These are phyloP conservation scores for Eleusine indica DNA, from an alignment of 176 grass and related monocot species.

Conservation along the genomic window DNA sequence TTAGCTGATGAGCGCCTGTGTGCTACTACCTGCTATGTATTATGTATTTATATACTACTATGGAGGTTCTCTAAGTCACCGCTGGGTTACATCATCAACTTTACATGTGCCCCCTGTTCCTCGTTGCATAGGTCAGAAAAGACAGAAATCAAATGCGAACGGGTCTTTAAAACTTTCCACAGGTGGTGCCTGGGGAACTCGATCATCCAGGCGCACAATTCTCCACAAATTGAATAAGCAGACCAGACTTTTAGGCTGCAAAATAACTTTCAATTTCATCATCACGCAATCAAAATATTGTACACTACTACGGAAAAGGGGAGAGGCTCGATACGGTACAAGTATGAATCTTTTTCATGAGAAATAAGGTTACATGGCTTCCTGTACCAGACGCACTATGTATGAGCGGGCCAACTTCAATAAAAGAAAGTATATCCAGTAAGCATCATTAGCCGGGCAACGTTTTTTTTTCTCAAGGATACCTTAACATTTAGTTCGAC, in stretches of 20 bases:
- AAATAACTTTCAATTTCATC: background rate
- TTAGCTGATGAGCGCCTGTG: background rate
- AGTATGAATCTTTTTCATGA: no score
- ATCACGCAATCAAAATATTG: background rate
- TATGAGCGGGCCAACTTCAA: background rate
- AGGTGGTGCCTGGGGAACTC: background rate
- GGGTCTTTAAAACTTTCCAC: background rate
- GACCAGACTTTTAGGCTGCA: background rate
- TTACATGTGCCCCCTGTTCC: background rate
- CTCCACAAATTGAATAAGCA: background rate
- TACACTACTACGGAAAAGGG: background rate
- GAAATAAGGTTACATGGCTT: no score
- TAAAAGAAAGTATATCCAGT: background rate
- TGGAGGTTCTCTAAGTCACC: background rate
- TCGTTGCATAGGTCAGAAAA: no score
- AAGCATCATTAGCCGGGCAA: background rate
- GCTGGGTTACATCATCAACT: background rate
- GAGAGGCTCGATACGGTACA: no score
- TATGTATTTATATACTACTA: no score
- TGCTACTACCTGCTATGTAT: background rate
- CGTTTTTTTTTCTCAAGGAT: no score
- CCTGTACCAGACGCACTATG: background rate
- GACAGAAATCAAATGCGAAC: no score
- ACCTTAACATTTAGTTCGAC: background rate
- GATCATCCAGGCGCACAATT: background rate